Percentiles rank a stretch among this genome's conserved stretches.
phyloP scores from a whole-genome alignment of 78 protist genomes.

The Goniomonas avonlea region DNA sequence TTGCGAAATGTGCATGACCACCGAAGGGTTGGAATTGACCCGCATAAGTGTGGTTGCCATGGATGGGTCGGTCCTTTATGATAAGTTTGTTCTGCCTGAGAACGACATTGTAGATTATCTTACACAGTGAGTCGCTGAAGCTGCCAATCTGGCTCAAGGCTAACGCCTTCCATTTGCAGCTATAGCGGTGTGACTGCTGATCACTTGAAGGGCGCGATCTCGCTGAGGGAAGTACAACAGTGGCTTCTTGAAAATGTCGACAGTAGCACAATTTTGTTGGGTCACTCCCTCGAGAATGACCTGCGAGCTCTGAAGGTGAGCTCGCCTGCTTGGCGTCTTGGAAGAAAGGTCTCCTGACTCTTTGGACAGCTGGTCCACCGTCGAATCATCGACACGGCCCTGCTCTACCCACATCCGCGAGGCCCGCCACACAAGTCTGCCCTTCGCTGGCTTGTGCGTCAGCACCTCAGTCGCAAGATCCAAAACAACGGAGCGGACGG shows the following conservation, averaged over 20 bases:
- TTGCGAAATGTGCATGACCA: constrained; percentile 14
- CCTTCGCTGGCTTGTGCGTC: too few species aligned
- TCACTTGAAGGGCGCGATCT: neutral
- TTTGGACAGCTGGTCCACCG: too few species aligned
- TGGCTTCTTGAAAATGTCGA: neutral
- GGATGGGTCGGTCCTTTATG: neutral
- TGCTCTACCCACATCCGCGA: constrained; percentile 44
- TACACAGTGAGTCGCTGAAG: too few species aligned
- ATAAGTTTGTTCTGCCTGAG: neutral
- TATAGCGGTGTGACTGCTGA: too few species aligned
- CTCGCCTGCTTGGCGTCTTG: neutral
- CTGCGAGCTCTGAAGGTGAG: constrained; percentile 46
- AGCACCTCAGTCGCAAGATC: too few species aligned
- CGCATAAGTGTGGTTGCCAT: neutral
- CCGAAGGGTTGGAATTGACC: constrained; percentile 16
- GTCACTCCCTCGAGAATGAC: constrained; percentile 83
- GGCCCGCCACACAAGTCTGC: too few species aligned
- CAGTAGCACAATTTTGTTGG: constrained; percentile 53
- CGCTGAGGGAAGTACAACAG: neutral
- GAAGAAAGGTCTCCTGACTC: neutral
- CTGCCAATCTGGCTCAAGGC: too few species aligned
- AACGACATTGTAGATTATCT: neutral
- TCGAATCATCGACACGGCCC: constrained; percentile 65
- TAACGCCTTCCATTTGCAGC: too few species aligned
- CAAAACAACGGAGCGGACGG: too few species aligned